Percentiles rank a stretch among this genome's conserved stretches.
These are phyloP conservation scores for Rhypophila decipiens DNA, from an alignment of 495 filamentous ascomycete genomes.

Conservation along the genomic window DNA sequence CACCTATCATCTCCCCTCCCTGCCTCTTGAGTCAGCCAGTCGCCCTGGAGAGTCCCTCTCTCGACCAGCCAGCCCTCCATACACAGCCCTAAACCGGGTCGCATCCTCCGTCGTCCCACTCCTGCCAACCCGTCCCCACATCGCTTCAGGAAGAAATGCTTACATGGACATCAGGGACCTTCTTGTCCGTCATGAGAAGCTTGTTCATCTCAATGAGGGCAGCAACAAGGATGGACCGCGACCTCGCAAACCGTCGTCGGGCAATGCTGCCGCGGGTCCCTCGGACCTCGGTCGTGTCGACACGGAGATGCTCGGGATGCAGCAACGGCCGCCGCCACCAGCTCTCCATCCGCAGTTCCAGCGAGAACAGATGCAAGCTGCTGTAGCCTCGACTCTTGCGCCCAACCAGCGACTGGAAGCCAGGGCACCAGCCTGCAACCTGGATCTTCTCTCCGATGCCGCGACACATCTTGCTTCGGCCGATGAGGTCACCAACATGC, in stretches of 20 bases:
- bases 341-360: constrained; percentile 32
- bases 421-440: constrained; percentile 43
- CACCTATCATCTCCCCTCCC: neutral
- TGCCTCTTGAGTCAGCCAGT: too few species aligned
- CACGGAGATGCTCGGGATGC: constrained; percentile 38
- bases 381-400: constrained; percentile 29
- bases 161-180: constrained; percentile 60
- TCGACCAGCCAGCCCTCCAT: neutral
- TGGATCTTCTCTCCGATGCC: constrained; percentile 46
- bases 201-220: constrained; percentile 62
- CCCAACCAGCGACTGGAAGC: constrained; percentile 35
- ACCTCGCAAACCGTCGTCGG: constrained; percentile 42
- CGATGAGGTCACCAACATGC: constrained; percentile 42
- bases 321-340: constrained; percentile 18
- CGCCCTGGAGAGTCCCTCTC: constrained; percentile 9
- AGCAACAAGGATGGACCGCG: constrained; percentile 39
- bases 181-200: constrained; percentile 65
- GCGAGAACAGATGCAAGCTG: constrained; percentile 32
- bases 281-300: constrained; percentile 36
- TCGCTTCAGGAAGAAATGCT: constrained; percentile 29
- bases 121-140: neutral
- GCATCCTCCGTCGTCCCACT: constrained; percentile 3
- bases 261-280: constrained; percentile 28
- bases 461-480: constrained; percentile 44
- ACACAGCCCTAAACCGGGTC: constrained; percentile 4